Percentiles rank a stretch among this genome's conserved stretches.
Conservation (phyloP, 148 eudicot species). For the Cornus florida region DNA sequence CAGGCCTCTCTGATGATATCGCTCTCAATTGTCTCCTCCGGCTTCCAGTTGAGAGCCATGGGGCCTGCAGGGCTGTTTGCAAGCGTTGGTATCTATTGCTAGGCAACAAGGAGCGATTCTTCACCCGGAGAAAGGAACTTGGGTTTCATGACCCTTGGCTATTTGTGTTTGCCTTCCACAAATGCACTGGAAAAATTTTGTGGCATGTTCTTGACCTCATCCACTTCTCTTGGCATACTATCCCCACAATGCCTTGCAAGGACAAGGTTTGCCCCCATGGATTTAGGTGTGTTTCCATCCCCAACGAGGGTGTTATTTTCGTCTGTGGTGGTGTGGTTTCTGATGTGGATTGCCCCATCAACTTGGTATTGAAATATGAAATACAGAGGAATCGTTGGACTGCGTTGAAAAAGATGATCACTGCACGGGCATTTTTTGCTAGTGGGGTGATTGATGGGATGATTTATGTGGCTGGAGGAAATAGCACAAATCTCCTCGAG, state of each 20-base stretch:
- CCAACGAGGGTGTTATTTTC: slow-evolving; percentile 59
- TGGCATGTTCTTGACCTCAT: slow-evolving; percentile 79
- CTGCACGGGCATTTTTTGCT: slow-evolving; percentile 78
- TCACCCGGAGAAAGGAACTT: slow-evolving; percentile 61
- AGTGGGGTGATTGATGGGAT: slow-evolving; percentile 80
- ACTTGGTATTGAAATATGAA: slow-evolving; percentile 79
- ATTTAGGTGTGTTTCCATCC: slow-evolving; percentile 68
- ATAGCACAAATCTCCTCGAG: slow-evolving; percentile 71
- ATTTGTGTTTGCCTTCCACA: slow-evolving; percentile 68
- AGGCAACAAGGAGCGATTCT: slow-evolving; percentile 66
- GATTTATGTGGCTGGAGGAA: slow-evolving; percentile 93
- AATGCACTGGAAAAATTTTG: slow-evolving; percentile 69
- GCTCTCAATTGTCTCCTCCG: slow-evolving; percentile 83
- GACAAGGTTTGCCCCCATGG: slow-evolving; percentile 79
- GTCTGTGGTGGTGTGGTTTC: slow-evolving; percentile 86
- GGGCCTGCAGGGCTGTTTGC: slow-evolving; percentile 58
- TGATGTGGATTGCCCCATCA: slow-evolving; percentile 81
- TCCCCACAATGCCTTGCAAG: slow-evolving; percentile 83
- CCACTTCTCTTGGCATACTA: slow-evolving; percentile 72
- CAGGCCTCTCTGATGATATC: slow-evolving; percentile 87
- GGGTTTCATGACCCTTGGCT: slow-evolving; percentile 83
- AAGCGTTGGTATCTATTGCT: slow-evolving; percentile 72
- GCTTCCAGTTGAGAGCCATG: slow-evolving; percentile 60
- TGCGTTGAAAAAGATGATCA: slow-evolving; percentile 79
- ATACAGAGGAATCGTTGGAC: slow-evolving; percentile 77